Conservation (phyloP, 352 stramenopile species). For the Pythium monospermum region DNA sequence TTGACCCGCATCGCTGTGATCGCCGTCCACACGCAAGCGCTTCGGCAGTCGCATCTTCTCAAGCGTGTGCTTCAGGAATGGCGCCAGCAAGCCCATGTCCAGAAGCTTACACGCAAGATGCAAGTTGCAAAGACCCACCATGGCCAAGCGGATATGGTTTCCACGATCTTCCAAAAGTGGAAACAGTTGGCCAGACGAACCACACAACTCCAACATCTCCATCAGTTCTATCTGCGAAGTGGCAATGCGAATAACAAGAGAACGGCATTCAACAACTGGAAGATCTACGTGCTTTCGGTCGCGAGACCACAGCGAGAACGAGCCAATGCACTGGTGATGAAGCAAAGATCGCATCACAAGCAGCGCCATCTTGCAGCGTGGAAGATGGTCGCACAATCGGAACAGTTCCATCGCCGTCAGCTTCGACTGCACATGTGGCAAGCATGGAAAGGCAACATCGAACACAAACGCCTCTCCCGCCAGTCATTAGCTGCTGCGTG, state of each 20-base stretch:
- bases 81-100: slow-evolving; percentile 18
- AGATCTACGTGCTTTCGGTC: slow-evolving; percentile 34
- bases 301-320: slow-evolving; percentile 17
- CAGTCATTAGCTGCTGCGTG: neutral
- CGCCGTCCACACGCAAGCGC: slow-evolving; percentile 23
- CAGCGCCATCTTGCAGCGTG: slow-evolving; percentile 3
- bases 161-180: slow-evolving; percentile 3
- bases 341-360: neutral
- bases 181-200: neutral
- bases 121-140: neutral
- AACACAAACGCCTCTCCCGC: neutral
- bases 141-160: neutral
- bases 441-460: neutral
- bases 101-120: slow-evolving; percentile 18
- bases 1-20: slow-evolving; percentile 50
- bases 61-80: slow-evolving; percentile 33
- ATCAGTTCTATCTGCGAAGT: slow-evolving; percentile 3
- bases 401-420: neutral
- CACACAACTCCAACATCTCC: slow-evolving; percentile 8
- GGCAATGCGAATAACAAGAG: neutral
- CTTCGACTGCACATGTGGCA: neutral
- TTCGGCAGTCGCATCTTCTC: slow-evolving; percentile 26
- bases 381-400: neutral
- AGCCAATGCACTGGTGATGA: neutral
- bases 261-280: slow-evolving; percentile 29